Conservation (phyloP, 2,329 filamentous ascomycete species). For the Tolypocladium pustulatum region DNA sequence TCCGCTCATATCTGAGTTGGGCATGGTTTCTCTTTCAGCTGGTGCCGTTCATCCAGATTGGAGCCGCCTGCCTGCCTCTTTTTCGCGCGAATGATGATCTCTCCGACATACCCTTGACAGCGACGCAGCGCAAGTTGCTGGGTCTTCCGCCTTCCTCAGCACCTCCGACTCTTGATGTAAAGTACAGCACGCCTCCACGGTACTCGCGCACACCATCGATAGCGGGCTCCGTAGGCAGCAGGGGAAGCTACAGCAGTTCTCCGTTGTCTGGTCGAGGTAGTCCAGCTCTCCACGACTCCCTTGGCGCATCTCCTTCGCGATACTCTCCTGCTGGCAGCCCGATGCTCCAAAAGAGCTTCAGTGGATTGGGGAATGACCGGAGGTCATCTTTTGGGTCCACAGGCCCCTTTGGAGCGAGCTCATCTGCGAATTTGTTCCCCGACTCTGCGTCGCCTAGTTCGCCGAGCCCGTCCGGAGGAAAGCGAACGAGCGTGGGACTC, state of each 20-base stretch:
- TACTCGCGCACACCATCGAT: slow-evolving; percentile 67
- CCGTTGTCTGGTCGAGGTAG: slow-evolving; percentile 47
- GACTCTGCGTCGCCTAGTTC: slow-evolving; percentile 43
- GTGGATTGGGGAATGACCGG: slow-evolving; percentile 33
- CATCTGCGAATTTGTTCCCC: slow-evolving; percentile 35
- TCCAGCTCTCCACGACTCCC: slow-evolving; percentile 23
- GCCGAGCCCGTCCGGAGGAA: slow-evolving; percentile 56
- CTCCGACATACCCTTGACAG: slow-evolving; percentile 78
- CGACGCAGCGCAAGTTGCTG: slow-evolving; percentile 65
- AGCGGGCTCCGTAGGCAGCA: slow-evolving; percentile 50
- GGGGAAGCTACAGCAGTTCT: slow-evolving; percentile 45
- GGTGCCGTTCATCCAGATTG: slow-evolving; percentile 60
- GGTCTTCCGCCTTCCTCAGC: slow-evolving; percentile 61
- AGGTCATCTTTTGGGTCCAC: slow-evolving; percentile 54
- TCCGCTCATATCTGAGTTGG: slow-evolving; percentile 30
- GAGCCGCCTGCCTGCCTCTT: slow-evolving; percentile 60
- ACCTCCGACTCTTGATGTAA: slow-evolving; percentile 55
- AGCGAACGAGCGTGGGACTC: slow-evolving; percentile 63
- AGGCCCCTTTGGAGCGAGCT: slow-evolving; percentile 40
- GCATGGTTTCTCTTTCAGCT: slow-evolving; percentile 38
- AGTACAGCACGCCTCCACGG: slow-evolving; percentile 74
- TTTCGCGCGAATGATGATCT: slow-evolving; percentile 65
- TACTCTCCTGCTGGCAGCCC: slow-evolving; percentile 36
- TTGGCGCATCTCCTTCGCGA: slow-evolving; percentile 33
- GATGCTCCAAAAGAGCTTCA: slow-evolving; percentile 59